Evolutionary conservation across 805 yeast genomes (phyloP).

Genomic region (Candida broadrunensis): DNA sequence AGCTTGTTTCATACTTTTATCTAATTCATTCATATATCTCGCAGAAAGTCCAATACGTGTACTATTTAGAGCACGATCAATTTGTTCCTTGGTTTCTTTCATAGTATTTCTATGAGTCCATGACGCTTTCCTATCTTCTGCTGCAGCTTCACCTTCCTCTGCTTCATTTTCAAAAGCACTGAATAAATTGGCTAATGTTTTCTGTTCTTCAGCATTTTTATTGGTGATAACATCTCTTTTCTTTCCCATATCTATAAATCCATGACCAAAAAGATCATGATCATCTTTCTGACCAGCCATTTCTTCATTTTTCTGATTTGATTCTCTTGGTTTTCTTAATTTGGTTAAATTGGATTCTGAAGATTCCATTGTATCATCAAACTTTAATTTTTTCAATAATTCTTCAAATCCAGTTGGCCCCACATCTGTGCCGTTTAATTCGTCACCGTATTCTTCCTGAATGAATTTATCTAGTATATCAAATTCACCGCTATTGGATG

Average conservation of each 20-base stretch:
- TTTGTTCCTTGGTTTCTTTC: not conserved
- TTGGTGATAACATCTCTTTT: not conserved
- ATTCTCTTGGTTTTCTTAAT: too few species aligned
- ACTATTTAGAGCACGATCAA: not conserved
- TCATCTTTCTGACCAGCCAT: too few species aligned
- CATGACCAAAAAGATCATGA: not conserved
- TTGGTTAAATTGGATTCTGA: too few species aligned
- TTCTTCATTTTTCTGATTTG: too few species aligned
- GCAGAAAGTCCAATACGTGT: not conserved
- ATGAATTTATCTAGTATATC: constrained; percentile 8
- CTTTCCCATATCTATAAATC: not conserved
- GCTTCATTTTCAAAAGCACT: not conserved
- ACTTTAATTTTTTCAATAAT: too few species aligned
- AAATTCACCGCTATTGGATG: not conserved
- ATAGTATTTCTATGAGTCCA: not conserved
- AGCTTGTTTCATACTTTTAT: constrained; percentile 3
- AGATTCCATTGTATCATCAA: too few species aligned
- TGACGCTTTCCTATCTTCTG: not conserved
- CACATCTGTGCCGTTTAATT: too few species aligned
- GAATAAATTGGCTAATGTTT: not conserved
- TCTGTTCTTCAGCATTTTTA: not conserved
- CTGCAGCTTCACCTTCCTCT: not conserved
- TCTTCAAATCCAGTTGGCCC: too few species aligned
- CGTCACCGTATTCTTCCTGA: constrained; percentile 2
- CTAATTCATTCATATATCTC: not conserved